A percentile compares a stretch with the other conserved stretches of the same genome.
These are phyloP conservation scores for Mycena pura DNA, from an alignment of 768 basidiomycete genomes.

Conservation along the genomic window DNA sequence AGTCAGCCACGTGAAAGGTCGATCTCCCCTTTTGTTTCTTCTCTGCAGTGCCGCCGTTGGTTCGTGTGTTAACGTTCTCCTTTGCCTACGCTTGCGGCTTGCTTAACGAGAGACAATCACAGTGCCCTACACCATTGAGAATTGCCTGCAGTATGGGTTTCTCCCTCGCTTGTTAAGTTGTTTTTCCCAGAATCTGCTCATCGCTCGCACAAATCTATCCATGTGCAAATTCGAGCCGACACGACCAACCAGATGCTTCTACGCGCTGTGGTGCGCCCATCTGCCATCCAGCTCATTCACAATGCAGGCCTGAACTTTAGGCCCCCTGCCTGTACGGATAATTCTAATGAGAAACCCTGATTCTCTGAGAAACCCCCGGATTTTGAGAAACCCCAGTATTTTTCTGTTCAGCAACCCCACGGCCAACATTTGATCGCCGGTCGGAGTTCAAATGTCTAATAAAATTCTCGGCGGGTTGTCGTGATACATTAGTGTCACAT, in stretches of 20 bases:
- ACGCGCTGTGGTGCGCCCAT: background rate
- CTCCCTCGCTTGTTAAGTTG: background rate
- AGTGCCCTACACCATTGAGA: background rate
- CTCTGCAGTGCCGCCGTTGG: background rate
- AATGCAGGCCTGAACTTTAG: conserved; percentile 1
- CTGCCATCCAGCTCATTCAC: background rate
- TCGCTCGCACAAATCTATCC: background rate
- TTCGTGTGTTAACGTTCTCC: background rate
- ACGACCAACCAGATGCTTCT: conserved; percentile 3
- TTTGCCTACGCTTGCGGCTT: background rate
- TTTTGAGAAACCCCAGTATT: no score
- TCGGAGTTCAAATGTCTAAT: no score
- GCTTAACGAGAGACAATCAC: background rate
- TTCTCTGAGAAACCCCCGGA: no score
- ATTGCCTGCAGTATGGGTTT: background rate
- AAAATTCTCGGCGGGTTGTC: no score
- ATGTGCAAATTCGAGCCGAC: background rate
- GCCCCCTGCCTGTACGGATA: no score
- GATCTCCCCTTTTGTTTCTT: background rate
- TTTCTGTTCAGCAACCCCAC: no score
- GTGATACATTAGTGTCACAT: no score
- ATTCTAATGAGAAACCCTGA: no score
- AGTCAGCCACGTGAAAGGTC: no score
- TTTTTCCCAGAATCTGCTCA: background rate
- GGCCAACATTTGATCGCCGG: no score